These are phyloP conservation scores for Moesziomyces parantarcticus DNA, from an alignment of 1,284 basidiomycete species.

Conservation along the genomic window DNA sequence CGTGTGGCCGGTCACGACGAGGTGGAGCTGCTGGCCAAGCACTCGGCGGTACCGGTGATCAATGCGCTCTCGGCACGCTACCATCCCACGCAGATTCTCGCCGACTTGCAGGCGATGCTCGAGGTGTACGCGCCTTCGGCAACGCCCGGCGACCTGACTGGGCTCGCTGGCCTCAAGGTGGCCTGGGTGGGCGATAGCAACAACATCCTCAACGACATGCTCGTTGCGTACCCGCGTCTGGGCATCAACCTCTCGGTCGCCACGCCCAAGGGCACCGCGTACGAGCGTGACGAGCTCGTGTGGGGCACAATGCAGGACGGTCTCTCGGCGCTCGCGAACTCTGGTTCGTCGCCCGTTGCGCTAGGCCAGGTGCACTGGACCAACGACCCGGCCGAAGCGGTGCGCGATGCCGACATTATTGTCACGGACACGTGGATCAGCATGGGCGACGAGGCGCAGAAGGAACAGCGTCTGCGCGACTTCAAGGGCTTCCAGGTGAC, in stretches of 20 bases:
- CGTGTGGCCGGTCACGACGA: conserved; percentile 91
- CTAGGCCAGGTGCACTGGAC: conserved; percentile 77
- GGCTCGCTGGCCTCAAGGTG: conserved; percentile 66
- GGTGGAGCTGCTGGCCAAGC: conserved; percentile 86
- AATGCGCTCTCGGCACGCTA: conserved; percentile 95
- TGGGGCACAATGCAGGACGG: conserved; percentile 70
- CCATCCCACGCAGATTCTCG: conserved; percentile 95
- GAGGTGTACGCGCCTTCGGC: conserved; percentile 73
- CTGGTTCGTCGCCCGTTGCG: conserved; percentile 63
- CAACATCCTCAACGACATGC: conserved; percentile 97
- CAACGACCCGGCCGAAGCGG: conserved; percentile 83
- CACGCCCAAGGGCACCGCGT: conserved; percentile 75
- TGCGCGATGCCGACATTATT: conserved; percentile 88
- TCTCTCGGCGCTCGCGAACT: conserved; percentile 60
- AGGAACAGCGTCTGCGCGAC: conserved; percentile 84
- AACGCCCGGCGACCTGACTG: conserved; percentile 68
- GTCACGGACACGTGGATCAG: conserved; percentile 82
- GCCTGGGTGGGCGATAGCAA: conserved; percentile 96
- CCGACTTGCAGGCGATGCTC: conserved; percentile 89
- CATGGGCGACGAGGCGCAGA: conserved; percentile 97
- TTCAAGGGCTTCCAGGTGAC: conserved; percentile 96
- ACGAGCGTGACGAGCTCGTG: conserved; percentile 81
- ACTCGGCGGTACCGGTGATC: conserved; percentile 91
- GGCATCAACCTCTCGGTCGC: conserved; percentile 89
- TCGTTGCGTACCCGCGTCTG: conserved; percentile 89